Percentiles rank a stretch among this genome's conserved stretches.
phyloP scores from a whole-genome alignment of 2,329 filamentous ascomycete genomes.

The Colletotrichum liriopes region DNA sequence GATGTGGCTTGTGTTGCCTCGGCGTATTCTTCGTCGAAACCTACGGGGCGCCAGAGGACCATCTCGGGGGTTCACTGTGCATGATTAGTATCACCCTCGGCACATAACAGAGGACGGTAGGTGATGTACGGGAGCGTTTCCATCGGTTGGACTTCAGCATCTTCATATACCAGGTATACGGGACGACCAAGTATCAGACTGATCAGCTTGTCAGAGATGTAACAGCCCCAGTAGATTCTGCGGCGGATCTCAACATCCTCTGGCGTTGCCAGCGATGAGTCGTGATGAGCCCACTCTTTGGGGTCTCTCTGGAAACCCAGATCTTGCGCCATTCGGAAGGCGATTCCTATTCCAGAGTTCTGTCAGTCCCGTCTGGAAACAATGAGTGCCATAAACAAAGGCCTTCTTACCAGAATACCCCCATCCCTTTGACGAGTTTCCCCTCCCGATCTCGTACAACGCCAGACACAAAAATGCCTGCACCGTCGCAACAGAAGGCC shows the following conservation, averaged over 20 bases:
- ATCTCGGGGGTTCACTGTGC: slow-evolving; percentile 44
- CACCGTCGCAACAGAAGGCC: slow-evolving; percentile 46
- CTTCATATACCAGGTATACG: slow-evolving; percentile 40
- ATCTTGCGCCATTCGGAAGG: slow-evolving; percentile 51
- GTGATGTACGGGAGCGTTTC: slow-evolving; percentile 25
- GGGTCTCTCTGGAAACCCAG: slow-evolving; percentile 49
- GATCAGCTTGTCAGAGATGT: slow-evolving; percentile 49
- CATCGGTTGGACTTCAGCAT: slow-evolving; percentile 39
- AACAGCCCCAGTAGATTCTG: slow-evolving; percentile 51
- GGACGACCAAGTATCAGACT: slow-evolving; percentile 44
- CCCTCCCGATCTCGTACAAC: slow-evolving; percentile 49
- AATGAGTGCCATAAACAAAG: background rate
- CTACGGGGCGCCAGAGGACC: slow-evolving; percentile 46
- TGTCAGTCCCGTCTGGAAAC: background rate
- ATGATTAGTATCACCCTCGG: rapidly evolving
- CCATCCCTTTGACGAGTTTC: slow-evolving; percentile 50
- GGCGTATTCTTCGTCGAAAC: slow-evolving; percentile 41
- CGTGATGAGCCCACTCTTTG: slow-evolving; percentile 44
- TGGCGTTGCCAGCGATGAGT: slow-evolving; percentile 42
- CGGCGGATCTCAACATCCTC: slow-evolving; percentile 49
- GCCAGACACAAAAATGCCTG: slow-evolving; percentile 50
- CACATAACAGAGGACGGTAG: background rate
- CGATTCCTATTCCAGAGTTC: slow-evolving; percentile 44
- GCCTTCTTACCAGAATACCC: slow-evolving; percentile 46
- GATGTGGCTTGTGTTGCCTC: slow-evolving; percentile 8